These are phyloP conservation scores for Hygrophoropsis aurantiaca DNA, from an alignment of 768 basidiomycete species.

Conservation along the genomic window DNA sequence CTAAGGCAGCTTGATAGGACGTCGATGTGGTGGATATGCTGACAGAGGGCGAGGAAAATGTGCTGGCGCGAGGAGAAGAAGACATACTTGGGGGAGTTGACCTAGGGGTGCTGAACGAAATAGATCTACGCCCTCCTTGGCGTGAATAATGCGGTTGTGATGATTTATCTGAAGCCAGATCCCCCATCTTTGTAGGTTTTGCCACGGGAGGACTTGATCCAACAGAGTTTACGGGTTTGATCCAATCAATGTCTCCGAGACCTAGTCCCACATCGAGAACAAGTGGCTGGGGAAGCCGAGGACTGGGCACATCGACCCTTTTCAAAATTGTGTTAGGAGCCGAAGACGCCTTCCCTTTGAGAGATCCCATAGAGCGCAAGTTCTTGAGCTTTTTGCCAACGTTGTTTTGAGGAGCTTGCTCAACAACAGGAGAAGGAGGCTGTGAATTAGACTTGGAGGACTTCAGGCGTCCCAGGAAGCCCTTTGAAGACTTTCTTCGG, in stretches of 20 bases:
- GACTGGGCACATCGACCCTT: constrained; percentile 45
- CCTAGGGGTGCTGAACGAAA: constrained; percentile 52
- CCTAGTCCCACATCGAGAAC: constrained; percentile 58
- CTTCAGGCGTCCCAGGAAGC: constrained; percentile 65
- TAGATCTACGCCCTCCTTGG: constrained; percentile 61
- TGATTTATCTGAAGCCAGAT: constrained; percentile 34
- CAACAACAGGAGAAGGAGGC: constrained; percentile 43
- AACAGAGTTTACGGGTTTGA: constrained; percentile 18
- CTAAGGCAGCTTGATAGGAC: constrained; percentile 65
- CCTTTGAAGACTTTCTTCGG: constrained; percentile 60
- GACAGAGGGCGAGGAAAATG: constrained; percentile 28
- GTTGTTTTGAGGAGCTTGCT: constrained; percentile 31
- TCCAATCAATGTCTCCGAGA: constrained; percentile 57
- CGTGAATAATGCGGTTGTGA: constrained; percentile 41
- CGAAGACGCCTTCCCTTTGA: constrained; percentile 54
- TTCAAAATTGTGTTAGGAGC: constrained; percentile 25
- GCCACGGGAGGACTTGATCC: constrained; percentile 19
- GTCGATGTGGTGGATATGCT: constrained; percentile 22
- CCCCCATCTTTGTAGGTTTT: constrained; percentile 22
- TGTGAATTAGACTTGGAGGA: constrained; percentile 42
- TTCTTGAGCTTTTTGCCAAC: constrained; percentile 63
- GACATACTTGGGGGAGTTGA: constrained; percentile 50
- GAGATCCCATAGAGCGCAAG: constrained; percentile 78
- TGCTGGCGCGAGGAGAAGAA: constrained; percentile 52
- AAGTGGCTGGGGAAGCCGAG: constrained; percentile 52